Evolutionary conservation across 2,329 filamentous ascomycete species (phyloP), one percentile per base, ranked within the genome.

Genomic region (Verticillium isaacii): DNA sequence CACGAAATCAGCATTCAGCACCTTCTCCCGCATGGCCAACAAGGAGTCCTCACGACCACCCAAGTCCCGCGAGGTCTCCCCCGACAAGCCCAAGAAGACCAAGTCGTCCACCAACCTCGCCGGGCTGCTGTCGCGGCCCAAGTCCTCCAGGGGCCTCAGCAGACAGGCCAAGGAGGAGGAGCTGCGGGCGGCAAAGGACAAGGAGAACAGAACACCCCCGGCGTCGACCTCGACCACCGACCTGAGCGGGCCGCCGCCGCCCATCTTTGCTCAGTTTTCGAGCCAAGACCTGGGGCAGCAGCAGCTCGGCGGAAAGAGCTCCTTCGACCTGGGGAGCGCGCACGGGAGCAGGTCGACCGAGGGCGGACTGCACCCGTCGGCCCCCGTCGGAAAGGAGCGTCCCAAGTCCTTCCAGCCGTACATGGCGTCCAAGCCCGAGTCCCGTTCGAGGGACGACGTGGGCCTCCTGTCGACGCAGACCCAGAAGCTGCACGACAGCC

Each of bases 71-170:
- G 81, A 83, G 59, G 67, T 75, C 29, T 83, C 84, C 50, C 82
- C 83, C 12, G 81, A 81, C 62, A 90, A 89, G 70, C 85, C 86
- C 32, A 89, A 89, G 71, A 96, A 94, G 79, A 85, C 85, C 41
- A 96, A 94, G 74, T 96, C 93, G 0, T 85, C 90, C 3, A 90
- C 90, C 36, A 96, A 93, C 72, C 81, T 98, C n/a, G 86, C 87
- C 0, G 87, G 84, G 5, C 83, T 97, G 60, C 83, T 97, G 59
- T 87, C 87, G 61, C 88, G 89, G 61, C 86, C 88, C 63, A 92
- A 89, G 72, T 92, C 91, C 11, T 82, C 88, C 60, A 91, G 88
- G 70, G 89, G 86, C 66, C 75, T 89, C 29, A 84, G 85, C 64
- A 82, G 81, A 62, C 70, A 80, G 56, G 72, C 73, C 15, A 77